Evolutionary conservation across 1,284 basidiomycete species (phyloP).

Genomic region (Pterula multifida): DNA sequence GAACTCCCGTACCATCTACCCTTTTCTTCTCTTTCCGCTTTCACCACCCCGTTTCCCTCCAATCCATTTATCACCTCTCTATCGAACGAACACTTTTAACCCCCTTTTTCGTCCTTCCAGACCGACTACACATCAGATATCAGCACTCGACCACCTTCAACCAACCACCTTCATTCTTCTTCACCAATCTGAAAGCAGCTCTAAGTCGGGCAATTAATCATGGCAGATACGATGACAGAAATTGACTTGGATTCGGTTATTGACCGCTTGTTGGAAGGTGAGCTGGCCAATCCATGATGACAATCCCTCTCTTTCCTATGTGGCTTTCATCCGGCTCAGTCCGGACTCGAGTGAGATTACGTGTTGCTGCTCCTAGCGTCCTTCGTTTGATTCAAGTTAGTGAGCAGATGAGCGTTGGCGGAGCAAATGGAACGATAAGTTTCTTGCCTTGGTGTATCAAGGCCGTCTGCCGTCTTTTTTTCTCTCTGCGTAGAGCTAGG

Average conservation of each 20-base stretch:
- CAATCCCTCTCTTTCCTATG: conserved; percentile 10
- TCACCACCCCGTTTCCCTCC: conserved; percentile 1
- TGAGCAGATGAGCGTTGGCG: background rate
- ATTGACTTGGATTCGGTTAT: conserved; percentile 98
- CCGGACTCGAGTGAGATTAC: conserved; percentile 3
- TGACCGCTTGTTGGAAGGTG: conserved; percentile 92
- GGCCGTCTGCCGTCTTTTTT: background rate
- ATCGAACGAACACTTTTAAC: conserved; percentile 6
- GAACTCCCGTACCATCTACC: conserved; percentile 8
- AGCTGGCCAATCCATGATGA: conserved; percentile 36
- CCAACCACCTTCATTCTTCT: background rate
- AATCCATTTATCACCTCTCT: conserved; percentile 5
- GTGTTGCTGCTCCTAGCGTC: background rate
- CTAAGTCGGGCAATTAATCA: conserved; percentile 12
- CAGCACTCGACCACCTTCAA: background rate
- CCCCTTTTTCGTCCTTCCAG: conserved; percentile 9
- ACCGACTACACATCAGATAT: background rate
- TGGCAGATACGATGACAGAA: conserved; percentile 66
- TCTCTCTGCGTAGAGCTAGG: background rate
- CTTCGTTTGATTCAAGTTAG: background rate
- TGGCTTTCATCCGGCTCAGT: conserved; percentile 10
- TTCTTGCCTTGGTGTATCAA: too few species aligned
- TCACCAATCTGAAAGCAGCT: background rate
- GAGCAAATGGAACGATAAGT: too few species aligned
- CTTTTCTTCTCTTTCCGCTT: conserved; percentile 6